Percentiles rank a stretch among this genome's conserved stretches.
Evolutionary conservation across 2,329 filamentous ascomycete genomes (phyloP).

Genomic region (Pseudogymnoascus sp.): DNA sequence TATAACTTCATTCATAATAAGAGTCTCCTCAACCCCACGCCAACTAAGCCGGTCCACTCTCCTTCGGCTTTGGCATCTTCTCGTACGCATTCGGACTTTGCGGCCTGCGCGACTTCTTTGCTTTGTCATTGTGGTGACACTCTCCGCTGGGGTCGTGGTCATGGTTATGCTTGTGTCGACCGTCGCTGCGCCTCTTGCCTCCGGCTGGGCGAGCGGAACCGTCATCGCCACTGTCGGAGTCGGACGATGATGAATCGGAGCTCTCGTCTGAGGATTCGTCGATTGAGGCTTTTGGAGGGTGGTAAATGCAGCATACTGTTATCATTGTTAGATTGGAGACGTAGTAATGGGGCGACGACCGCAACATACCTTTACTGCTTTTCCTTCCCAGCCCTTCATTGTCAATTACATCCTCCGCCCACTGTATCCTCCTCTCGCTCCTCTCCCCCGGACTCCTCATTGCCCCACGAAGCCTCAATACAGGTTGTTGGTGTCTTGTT

Average conservation of each 20-base stretch:
- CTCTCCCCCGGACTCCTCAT: constrained; percentile 12
- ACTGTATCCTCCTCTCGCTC: constrained; percentile 63
- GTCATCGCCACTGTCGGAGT: constrained; percentile 44
- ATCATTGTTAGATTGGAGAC: not conserved
- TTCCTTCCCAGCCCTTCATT: constrained; percentile 94
- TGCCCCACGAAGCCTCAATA: constrained; percentile 25
- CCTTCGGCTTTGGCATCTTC: constrained; percentile 56
- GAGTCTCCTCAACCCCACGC: not conserved
- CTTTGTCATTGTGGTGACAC: constrained; percentile 32
- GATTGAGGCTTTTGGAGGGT: constrained; percentile 70
- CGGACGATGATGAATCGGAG: constrained; percentile 43
- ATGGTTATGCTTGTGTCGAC: constrained; percentile 34
- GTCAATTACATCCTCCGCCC: constrained; percentile 88
- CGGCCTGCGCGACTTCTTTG: constrained; percentile 34
- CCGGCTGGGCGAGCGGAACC: constrained; percentile 35
- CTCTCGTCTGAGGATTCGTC: constrained; percentile 68
- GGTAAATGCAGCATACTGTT: constrained; percentile 97
- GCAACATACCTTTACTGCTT: constrained; percentile 71
- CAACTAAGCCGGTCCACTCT: not conserved
- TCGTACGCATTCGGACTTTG: constrained; percentile 78
- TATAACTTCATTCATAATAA: not conserved
- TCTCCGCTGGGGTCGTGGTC: constrained; percentile 31
- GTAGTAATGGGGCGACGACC: not conserved
- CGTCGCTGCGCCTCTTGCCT: constrained; percentile 12
- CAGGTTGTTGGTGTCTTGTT: constrained; percentile 15